Conservation (phyloP, 1,284 basidiomycete genomes). For the Malassezia nana region DNA sequence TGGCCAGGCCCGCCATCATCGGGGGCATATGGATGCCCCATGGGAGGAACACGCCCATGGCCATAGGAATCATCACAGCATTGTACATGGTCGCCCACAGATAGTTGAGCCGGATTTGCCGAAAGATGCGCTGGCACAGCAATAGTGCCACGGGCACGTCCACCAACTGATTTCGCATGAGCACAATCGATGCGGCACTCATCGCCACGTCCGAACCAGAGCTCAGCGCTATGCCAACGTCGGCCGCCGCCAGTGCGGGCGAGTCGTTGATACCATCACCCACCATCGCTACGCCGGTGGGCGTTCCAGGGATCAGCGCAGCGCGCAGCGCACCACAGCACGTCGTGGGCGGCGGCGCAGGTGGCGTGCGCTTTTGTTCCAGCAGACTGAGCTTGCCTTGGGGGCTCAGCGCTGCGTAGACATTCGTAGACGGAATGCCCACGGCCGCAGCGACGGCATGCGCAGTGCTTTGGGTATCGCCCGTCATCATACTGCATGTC, state of each 20-base stretch:
- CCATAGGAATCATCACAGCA: constrained; percentile 85
- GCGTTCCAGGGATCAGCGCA: constrained; percentile 8
- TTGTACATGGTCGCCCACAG: constrained; percentile 60
- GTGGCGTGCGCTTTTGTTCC: constrained; percentile 12
- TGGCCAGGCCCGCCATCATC: constrained; percentile 93
- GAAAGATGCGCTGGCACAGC: constrained; percentile 77
- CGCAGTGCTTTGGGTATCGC: constrained; percentile 37
- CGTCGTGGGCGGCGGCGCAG: constrained; percentile 1
- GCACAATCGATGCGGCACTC: constrained; percentile 92
- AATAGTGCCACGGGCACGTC: constrained; percentile 93
- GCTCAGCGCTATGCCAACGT: constrained; percentile 88
- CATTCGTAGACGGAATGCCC: constrained; percentile 30
- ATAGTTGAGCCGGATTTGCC: constrained; percentile 64
- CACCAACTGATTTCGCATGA: constrained; percentile 88
- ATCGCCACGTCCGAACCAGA: constrained; percentile 93
- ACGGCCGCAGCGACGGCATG: constrained; percentile 33
- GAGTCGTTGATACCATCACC: constrained; percentile 99
- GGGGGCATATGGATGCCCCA: constrained; percentile 87
- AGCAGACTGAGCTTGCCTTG: constrained; percentile 39
- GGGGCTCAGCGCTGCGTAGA: constrained; percentile 42
- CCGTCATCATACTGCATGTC: constrained; percentile 40
- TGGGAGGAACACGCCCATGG: constrained; percentile 91
- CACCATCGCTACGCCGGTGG: constrained; percentile 56
- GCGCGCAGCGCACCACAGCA: neutral
- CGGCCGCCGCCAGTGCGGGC: constrained; percentile 85